Percentiles rank a stretch among this genome's conserved stretches.
These are phyloP conservation scores for Sordaria brevicollis DNA, from an alignment of 495 filamentous ascomycete species.

Conservation along the genomic window DNA sequence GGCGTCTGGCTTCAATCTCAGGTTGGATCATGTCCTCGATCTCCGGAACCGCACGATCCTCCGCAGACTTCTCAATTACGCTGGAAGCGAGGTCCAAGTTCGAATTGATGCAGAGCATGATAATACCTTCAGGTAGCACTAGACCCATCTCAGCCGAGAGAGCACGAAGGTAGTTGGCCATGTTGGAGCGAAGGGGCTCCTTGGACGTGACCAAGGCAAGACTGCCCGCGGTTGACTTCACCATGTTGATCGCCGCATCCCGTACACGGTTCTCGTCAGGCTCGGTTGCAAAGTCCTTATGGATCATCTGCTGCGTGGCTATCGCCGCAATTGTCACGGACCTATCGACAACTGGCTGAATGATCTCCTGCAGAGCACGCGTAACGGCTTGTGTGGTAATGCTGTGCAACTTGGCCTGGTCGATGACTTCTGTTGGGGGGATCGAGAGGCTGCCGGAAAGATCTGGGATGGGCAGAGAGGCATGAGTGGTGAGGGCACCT, in stretches of 20 bases:
- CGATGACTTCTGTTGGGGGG: slow-evolving; percentile 67
- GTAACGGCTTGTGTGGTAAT: slow-evolving; percentile 78
- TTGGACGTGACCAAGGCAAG: slow-evolving; percentile 96
- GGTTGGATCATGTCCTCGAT: slow-evolving; percentile 83
- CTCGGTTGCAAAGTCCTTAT: slow-evolving; percentile 92
- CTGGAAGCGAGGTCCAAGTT: slow-evolving; percentile 89
- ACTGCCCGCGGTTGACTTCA: slow-evolving; percentile 82
- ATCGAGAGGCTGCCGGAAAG: slow-evolving; percentile 62
- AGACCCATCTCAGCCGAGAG: slow-evolving; percentile 59
- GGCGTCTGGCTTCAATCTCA: slow-evolving; percentile 62
- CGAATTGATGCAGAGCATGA: slow-evolving; percentile 96
- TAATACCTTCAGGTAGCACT: slow-evolving; percentile 74
- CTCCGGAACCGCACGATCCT: slow-evolving; percentile 83
- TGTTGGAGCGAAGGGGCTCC: slow-evolving; percentile 89
- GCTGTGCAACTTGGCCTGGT: slow-evolving; percentile 58
- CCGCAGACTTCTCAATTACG: slow-evolving; percentile 87
- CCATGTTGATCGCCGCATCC: slow-evolving; percentile 79
- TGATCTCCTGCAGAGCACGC: slow-evolving; percentile 85
- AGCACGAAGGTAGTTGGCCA: slow-evolving; percentile 86
- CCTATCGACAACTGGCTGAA: slow-evolving; percentile 89
- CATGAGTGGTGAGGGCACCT: slow-evolving; percentile 60
- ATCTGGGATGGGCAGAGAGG: slow-evolving; percentile 70
- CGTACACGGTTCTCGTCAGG: slow-evolving; percentile 77
- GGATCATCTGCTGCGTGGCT: slow-evolving; percentile 83
- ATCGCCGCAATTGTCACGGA: slow-evolving; percentile 97